Evolutionary conservation across 805 yeast genomes (phyloP).

Genomic region (Myxozyma lipomycoides): DNA sequence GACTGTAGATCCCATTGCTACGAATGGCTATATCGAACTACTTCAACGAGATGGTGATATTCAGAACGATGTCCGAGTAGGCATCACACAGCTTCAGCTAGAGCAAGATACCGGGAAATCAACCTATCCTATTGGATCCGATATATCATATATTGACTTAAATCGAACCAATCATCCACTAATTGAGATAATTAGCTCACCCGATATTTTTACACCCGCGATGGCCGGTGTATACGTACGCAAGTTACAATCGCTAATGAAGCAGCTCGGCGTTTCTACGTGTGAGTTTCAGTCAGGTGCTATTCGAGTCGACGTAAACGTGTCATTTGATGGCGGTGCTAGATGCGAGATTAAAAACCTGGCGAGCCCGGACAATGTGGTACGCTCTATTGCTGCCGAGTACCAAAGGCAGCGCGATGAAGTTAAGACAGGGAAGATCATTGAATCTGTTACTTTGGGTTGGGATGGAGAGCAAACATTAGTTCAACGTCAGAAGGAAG

Average conservation of each 20-base stretch:
- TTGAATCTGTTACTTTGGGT: slow-evolving; percentile 72
- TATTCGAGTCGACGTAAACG: slow-evolving; percentile 88
- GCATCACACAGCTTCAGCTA: slow-evolving; percentile 76
- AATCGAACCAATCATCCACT: slow-evolving; percentile 84
- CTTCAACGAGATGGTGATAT: slow-evolving; percentile 49
- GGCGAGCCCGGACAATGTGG: slow-evolving; percentile 76
- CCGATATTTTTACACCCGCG: slow-evolving; percentile 66
- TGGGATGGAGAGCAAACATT: slow-evolving; percentile 80
- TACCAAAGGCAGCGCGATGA: slow-evolving; percentile 58
- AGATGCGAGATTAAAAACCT: slow-evolving; percentile 88
- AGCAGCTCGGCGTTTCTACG: slow-evolving; percentile 67
- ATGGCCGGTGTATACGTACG: slow-evolving; percentile 76
- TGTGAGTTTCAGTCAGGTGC: slow-evolving; percentile 95
- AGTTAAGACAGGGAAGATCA: slow-evolving; percentile 41
- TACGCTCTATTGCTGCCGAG: slow-evolving; percentile 58
- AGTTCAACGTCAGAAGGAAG: slow-evolving; percentile 70
- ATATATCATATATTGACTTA: slow-evolving; percentile 56
- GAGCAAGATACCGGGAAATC: slow-evolving; percentile 65
- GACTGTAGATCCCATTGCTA: slow-evolving; percentile 61
- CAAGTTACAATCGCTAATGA: slow-evolving; percentile 69
- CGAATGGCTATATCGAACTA: slow-evolving; percentile 56
- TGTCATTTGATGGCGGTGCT: slow-evolving; percentile 61
- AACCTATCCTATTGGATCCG: slow-evolving; percentile 14
- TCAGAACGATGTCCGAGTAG: slow-evolving; percentile 45
- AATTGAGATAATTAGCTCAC: slow-evolving; percentile 86